Conservation (phyloP, 78 protist species). For the slime mould (Dictyostelium discoideum) region dicty_2.7 NC_007090.3:4428501-4429000, state of each 20-base stretch:
- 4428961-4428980: not conserved
- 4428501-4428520: not conserved
- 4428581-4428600: not conserved
- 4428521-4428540: not conserved
- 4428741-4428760: conserved; percentile 51
- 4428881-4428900: not conserved
- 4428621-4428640: conserved; percentile 14
- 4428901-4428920: conserved; percentile 15
- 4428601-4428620: not conserved
- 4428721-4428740: conserved; percentile 49
- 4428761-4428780: not conserved
- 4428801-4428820: conserved; percentile 31
- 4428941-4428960: not conserved
- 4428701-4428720: conserved; percentile 22
- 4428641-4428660: not conserved
- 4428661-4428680: conserved; percentile 34
- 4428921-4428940: not conserved
- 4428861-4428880: conserved; percentile 18
- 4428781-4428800: not conserved
- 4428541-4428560: not conserved
- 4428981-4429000: not conserved
- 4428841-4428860: conserved; percentile 32
- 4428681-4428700: not conserved
- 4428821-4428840: not conserved
- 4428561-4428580: not conserved